Percentiles rank a stretch among this genome's conserved stretches.
Conservation (phyloP, 768 basidiomycete species). For the Naganishia randhawae region DNA sequence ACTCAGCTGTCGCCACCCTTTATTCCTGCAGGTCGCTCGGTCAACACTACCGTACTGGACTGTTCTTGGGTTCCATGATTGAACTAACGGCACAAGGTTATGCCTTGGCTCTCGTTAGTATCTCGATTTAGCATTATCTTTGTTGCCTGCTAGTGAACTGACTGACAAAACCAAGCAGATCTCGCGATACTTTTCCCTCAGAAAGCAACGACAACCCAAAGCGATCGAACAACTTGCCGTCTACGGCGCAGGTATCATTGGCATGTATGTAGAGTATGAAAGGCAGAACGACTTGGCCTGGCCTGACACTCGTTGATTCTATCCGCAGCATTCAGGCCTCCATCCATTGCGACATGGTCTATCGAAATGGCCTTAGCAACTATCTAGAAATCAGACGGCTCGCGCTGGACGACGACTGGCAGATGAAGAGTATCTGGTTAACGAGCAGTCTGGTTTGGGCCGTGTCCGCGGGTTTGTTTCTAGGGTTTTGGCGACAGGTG, state of each 20-base stretch:
- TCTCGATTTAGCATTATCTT: too few species aligned
- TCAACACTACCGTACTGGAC: slow-evolving; percentile 7
- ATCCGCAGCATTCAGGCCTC: neutral
- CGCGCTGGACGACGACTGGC: slow-evolving; percentile 11
- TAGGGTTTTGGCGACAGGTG: slow-evolving; percentile 9
- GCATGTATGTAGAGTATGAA: neutral
- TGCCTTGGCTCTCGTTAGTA: neutral
- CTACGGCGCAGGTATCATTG: neutral
- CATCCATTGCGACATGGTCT: slow-evolving; percentile 4
- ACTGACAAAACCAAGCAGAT: neutral
- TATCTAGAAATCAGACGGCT: slow-evolving; percentile 2
- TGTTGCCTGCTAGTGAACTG: neutral
- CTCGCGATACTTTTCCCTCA: slow-evolving; percentile 10
- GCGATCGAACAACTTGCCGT: neutral
- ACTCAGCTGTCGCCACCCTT: neutral
- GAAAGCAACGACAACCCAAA: neutral
- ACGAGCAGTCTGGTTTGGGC: slow-evolving; percentile 1
- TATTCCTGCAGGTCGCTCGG: neutral
- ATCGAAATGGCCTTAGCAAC: slow-evolving; percentile 1
- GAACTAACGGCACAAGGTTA: slow-evolving; percentile 1
- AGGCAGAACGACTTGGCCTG: neutral
- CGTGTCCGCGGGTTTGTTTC: neutral
- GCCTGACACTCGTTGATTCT: neutral
- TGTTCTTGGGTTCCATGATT: neutral
- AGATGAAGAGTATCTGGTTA: slow-evolving; percentile 16